Percentiles rank a stretch among this genome's conserved stretches.
phyloP scores from a whole-genome alignment of 1,139 yeast genomes.

The Saccharomycopsis hybrid region DNA sequence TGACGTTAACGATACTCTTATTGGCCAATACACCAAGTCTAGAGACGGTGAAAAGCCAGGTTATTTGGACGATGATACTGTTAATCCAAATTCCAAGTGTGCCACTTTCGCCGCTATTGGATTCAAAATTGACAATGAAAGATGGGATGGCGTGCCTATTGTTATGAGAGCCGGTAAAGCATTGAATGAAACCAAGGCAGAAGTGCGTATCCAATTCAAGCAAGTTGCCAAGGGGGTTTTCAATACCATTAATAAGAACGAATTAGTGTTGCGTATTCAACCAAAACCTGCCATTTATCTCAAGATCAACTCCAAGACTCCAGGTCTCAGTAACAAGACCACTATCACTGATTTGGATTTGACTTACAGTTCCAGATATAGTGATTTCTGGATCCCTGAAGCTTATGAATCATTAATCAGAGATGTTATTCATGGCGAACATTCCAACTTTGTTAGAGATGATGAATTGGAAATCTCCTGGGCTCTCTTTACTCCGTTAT shows the following conservation, averaged over 20 bases:
- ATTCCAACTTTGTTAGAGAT: constrained; percentile 95
- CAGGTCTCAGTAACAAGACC: constrained; percentile 80
- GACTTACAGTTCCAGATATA: constrained; percentile 75
- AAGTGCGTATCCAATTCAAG: constrained; percentile 87
- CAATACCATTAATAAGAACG: constrained; percentile 79
- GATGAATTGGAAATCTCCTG: constrained; percentile 94
- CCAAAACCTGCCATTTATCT: constrained; percentile 92
- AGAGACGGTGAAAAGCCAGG: constrained; percentile 87
- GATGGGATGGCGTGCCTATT: constrained; percentile 98
- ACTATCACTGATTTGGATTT: constrained; percentile 86
- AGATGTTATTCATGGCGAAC: constrained; percentile 88
- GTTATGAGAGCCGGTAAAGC: constrained; percentile 97
- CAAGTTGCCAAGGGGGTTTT: constrained; percentile 81
- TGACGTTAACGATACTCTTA: constrained; percentile 55
- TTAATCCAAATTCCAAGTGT: constrained; percentile 70
- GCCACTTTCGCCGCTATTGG: constrained; percentile 89
- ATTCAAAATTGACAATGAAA: constrained; percentile 74
- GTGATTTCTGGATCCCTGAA: constrained; percentile 92
- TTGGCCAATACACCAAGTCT: constrained; percentile 85
- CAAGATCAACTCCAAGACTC: constrained; percentile 87
- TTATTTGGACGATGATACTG: constrained; percentile 91
- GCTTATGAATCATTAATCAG: constrained; percentile 94
- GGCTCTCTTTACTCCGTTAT: constrained; percentile 87
- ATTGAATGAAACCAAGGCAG: constrained; percentile 85
- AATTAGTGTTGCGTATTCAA: constrained; percentile 87